These are phyloP conservation scores for Fraxinus excelsior DNA, from an alignment of 257 asterid species.

Conservation along the genomic window DNA sequence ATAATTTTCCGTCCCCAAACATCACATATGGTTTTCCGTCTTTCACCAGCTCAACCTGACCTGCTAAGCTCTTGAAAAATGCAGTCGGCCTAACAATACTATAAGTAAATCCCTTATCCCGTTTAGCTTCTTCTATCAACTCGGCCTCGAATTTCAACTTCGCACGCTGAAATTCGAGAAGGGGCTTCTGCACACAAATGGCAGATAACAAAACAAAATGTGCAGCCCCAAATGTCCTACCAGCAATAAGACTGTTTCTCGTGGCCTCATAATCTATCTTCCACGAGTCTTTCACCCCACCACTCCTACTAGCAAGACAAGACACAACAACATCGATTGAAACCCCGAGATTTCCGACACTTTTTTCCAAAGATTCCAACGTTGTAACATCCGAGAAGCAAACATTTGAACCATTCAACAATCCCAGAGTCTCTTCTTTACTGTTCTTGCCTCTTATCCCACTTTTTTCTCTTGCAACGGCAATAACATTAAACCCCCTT, in stretches of 20 bases:
- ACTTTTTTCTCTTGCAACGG: constrained; percentile 82
- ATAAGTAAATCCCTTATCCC: constrained; percentile 51
- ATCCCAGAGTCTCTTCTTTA: constrained; percentile 60
- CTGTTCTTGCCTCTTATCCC: constrained; percentile 70
- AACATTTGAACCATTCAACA: constrained; percentile 63
- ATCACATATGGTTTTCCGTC: constrained; percentile 97
- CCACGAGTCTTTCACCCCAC: constrained; percentile 95
- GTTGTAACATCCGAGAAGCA: constrained; percentile 83
- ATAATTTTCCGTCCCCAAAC: constrained; percentile 91
- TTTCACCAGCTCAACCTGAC: constrained; percentile 86
- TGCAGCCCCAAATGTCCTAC: constrained; percentile 75
- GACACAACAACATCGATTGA: constrained; percentile 86
- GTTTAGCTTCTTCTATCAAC: constrained; percentile 55
- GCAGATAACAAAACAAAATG: constrained; percentile 92
- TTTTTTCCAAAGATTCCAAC: constrained; percentile 53
- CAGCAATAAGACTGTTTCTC: constrained; percentile 77
- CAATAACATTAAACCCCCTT: constrained; percentile 90
- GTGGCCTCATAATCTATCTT: constrained; percentile 91
- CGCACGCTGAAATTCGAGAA: constrained; percentile 93
- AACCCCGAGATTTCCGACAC: constrained; percentile 53
- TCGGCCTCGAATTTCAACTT: constrained; percentile 86
- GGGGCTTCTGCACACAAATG: constrained; percentile 97
- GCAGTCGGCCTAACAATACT: constrained; percentile 98
- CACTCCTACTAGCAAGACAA: constrained; percentile 90
- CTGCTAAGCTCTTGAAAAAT: constrained; percentile 97